Base-by-base conservation (phyloP, 2,329 filamentous ascomycete genomes). In the Apiospora kogelbergensis region DNA sequence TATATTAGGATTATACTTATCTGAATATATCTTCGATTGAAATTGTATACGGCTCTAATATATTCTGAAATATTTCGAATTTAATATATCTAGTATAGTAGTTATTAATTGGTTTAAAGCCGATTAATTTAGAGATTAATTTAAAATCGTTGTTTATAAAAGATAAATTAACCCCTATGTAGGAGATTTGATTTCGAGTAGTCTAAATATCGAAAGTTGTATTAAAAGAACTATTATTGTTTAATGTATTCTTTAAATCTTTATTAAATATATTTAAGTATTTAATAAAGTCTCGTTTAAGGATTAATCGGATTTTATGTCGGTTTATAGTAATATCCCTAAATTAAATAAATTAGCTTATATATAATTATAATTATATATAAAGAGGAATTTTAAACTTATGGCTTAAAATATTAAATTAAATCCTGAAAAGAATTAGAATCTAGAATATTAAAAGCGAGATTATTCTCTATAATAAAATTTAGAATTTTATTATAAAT, bases 51-150 rank as follows among this genome's bases (percentile, higher is more conserved):
- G 11, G 11, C 11, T 41, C 7, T 41, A 11, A 41, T 6, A 41
- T 11, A 7, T 7, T 7, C 11, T 41, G 6, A 41, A 41, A 11
- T 41, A 41, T 41, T 11, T 41, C 22, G 22, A 53, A 53, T 3
- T 17, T 30, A 26, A 26, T 46, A 68, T 37, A 37, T 20, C 70
- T 11, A 37, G 65, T 67, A 45, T 40, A 17, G 60, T 65, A 46
- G 20, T 70, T 41, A 68, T 69, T 26, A 63, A 67, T 46, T 73
- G 71, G n/a, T 30, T 74, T 9, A 46, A 76, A 53, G 26, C 13
- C 13, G 3, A 30, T 53, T 57, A 65, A 76, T 70, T 70, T 75
- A 26, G 13, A 71, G 22, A 73, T 80, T 24, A 80, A 74, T 70
- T 73, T 65, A 41, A 70, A 77, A 63, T 71, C n/a, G 6, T 24